Evolutionary conservation across 2,329 filamentous ascomycete species (phyloP).

Genomic region (Neonectria faginata): DNA sequence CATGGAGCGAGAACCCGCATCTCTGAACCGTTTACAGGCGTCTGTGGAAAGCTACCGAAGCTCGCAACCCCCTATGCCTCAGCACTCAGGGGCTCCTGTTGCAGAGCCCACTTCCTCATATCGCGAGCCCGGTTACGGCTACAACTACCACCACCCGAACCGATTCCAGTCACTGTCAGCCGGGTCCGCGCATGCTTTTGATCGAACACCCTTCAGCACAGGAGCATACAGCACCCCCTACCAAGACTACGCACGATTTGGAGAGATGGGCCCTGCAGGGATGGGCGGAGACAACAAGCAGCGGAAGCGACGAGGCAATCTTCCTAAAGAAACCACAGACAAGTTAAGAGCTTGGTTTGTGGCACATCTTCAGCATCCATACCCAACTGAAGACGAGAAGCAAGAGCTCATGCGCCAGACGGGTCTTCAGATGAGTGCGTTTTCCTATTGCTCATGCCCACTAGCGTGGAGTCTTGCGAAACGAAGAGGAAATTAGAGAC

Average conservation of each 20-base stretch:
- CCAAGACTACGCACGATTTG: conserved; percentile 58
- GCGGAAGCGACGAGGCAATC: conserved; percentile 79
- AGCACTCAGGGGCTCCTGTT: conserved; percentile 43
- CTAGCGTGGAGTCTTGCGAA: conserved; percentile 2
- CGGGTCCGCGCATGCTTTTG: conserved; percentile 57
- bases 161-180: conserved; percentile 61
- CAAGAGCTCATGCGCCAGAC: conserved; percentile 82
- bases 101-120: conserved; percentile 51
- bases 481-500: conserved; percentile 9
- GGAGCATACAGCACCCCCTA: conserved; percentile 55
- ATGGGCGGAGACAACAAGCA: conserved; percentile 61
- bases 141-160: conserved; percentile 57
- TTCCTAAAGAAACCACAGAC: conserved; percentile 91
- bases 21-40: conserved; percentile 49
- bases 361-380: conserved; percentile 82
- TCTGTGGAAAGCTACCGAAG: conserved; percentile 53
- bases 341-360: conserved; percentile 84
- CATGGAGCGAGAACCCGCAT: conserved; percentile 51
- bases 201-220: conserved; percentile 58
- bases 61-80: conserved; percentile 40
- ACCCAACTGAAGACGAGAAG: conserved; percentile 90
- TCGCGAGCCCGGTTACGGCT: conserved; percentile 51
- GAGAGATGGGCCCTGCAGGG: conserved; percentile 54
- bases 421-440: conserved; percentile 81
- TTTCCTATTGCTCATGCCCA: conserved; percentile 20